These are phyloP conservation scores for Parascedosporium putredinis DNA, from an alignment of 2,329 filamentous ascomycete genomes.

Conservation along the genomic window DNA sequence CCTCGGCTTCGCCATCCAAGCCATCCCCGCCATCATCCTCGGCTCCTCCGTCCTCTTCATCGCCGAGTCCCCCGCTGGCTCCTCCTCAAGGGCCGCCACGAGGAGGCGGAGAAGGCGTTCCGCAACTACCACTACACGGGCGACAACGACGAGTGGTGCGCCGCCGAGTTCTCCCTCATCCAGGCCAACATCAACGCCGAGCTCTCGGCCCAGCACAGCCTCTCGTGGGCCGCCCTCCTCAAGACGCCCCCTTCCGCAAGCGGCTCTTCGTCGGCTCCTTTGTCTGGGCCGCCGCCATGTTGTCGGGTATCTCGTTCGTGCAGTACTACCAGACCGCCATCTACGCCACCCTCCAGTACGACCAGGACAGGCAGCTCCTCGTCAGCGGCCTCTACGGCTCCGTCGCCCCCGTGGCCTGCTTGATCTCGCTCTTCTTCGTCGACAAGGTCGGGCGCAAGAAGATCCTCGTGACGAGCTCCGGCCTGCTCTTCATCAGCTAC, in stretches of 20 bases:
- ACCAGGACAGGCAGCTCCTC: conserved; percentile 24
- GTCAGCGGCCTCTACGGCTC: conserved; percentile 29
- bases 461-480: conserved; percentile 25
- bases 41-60: conserved; percentile 30
- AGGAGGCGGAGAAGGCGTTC: conserved; percentile 30
- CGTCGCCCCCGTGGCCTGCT: conserved; percentile 25
- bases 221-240: conserved; percentile 24
- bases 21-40: conserved; percentile 38
- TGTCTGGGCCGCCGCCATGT: conserved; percentile 30
- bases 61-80: conserved; percentile 38
- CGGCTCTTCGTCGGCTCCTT: conserved; percentile 28
- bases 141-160: conserved; percentile 31
- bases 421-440: conserved; percentile 27
- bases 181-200: conserved; percentile 26
- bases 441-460: conserved; percentile 25
- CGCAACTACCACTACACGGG: conserved; percentile 42
- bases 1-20: conserved; percentile 40
- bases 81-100: conserved; percentile 28
- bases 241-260: conserved; percentile 24
- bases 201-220: conserved; percentile 15
- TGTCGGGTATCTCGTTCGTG: conserved; percentile 30
- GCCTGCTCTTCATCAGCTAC: conserved; percentile 25
- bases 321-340: conserved; percentile 32
- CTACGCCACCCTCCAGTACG: conserved; percentile 28
- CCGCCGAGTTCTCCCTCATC: conserved; percentile 22